Percentiles rank a stretch among this genome's conserved stretches.
These are phyloP conservation scores for Chondrostereum purpureum DNA, from an alignment of 1,284 basidiomycete species.

Conservation along the genomic window DNA sequence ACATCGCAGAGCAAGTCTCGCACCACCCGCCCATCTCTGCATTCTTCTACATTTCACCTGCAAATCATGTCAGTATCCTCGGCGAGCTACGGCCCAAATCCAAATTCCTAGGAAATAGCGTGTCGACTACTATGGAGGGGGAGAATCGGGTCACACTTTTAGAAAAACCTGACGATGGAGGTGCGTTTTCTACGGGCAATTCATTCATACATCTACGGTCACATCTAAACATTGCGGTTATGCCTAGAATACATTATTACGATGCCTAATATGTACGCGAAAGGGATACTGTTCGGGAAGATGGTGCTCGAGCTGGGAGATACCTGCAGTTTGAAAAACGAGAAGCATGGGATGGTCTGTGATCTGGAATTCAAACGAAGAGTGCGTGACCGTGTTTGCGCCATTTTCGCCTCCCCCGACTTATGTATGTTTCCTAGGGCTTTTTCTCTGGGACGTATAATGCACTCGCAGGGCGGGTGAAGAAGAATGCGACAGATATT, in stretches of 20 bases:
- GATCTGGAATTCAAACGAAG: constrained; percentile 99
- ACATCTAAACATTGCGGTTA: constrained; percentile 37
- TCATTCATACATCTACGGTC: constrained; percentile 5
- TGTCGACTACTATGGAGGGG: constrained; percentile 94
- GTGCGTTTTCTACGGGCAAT: constrained; percentile 33
- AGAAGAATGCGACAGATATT: constrained; percentile 57
- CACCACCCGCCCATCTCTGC: constrained; percentile 96
- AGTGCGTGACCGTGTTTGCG: constrained; percentile 34
- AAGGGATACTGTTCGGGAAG: constrained; percentile 96
- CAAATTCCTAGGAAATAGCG: constrained; percentile 94
- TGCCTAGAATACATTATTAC: constrained; percentile 75
- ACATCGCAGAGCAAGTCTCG: constrained; percentile 96
- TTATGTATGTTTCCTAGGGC: constrained; percentile 44
- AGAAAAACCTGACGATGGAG: constrained; percentile 79
- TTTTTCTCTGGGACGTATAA: constrained; percentile 99
- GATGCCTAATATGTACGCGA: constrained; percentile 98
- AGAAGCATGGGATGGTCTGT: constrained; percentile 66
- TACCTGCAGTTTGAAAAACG: constrained; percentile 80
- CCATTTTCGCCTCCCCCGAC: neutral
- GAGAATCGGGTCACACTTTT: constrained; percentile 84
- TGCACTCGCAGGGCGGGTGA: constrained; percentile 78
- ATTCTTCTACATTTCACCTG: constrained; percentile 95
- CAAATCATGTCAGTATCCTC: constrained; percentile 76
- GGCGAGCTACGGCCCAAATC: constrained; percentile 95
- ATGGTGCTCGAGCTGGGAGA: constrained; percentile 98